Evolutionary conservation across 1,139 yeast genomes (phyloP), one percentile per base, ranked within the genome.

Genomic region (Magnusiomyces paraingens): DNA sequence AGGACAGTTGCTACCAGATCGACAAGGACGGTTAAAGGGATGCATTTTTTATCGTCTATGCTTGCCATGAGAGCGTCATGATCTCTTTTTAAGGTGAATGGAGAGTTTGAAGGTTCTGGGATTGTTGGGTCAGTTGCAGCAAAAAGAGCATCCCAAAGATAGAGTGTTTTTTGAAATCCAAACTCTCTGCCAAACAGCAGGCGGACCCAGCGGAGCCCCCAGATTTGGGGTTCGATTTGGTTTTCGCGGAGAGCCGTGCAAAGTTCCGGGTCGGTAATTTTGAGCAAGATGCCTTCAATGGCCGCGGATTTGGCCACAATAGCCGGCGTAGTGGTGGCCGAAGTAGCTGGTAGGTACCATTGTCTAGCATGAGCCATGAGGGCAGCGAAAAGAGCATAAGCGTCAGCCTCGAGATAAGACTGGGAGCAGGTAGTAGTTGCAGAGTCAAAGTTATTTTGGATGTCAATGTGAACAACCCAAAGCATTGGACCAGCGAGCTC

Each of bases 121-220:
- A 32, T 54, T 58, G 18, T 53, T 41, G 41, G 60, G 61, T 17
- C 41, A 2, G 49, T 46, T 36, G 49, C 49, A 10, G 74, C 72
- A 56, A 72, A 71, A 10, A 72, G 53, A 12, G 67, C 64, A 54
- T 73, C 75, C 76, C 76, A 72, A 11, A 72, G 57, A 12, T 53
- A 56, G 38, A 70, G 59, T 40, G 64, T 59, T 5, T 60, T 60
- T 18, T 59, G 53, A 45, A 72, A 64, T 2, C 63, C 64, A 52
- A 81, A 68, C 59, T 82, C 86, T 43, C 86, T 66, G 8, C 79
- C 70, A 51, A 82, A 70, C 36, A 82, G 58, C 43, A 82, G 66
- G 17, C 86, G 68, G 29, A 80, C 70, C 70, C 80, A 82, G 48
- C 84, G 65, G 29, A 82, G 79, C 14, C 80, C 78, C 85, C 86